Percentiles rank a stretch among this genome's conserved stretches.
Conservation (phyloP, 2,329 filamentous ascomycete species). For the Curvularia sp. region DNA sequence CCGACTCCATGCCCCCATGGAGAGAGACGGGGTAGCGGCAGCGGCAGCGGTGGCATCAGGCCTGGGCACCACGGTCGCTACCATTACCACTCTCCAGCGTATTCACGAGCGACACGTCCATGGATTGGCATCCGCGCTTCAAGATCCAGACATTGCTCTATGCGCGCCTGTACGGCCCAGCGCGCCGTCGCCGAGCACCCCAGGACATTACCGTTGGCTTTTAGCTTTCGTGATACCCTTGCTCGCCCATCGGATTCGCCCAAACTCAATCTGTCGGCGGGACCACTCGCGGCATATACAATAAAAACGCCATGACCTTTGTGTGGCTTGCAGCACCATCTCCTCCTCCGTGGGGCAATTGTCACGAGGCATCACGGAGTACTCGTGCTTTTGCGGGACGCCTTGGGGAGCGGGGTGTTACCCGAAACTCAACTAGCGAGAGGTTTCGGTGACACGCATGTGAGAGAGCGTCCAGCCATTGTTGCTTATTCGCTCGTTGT, state of each 20-base stretch:
- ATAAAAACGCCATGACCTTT: conserved; percentile 9
- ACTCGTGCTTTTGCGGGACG: conserved; percentile 21
- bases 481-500: conserved; percentile 30
- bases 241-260: not conserved
- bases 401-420: conserved; percentile 20
- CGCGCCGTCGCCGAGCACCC: conserved; percentile 14
- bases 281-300: conserved; percentile 14
- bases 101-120: not conserved
- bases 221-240: conserved; percentile 10
- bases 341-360: conserved; percentile 17
- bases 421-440: conserved; percentile 18
- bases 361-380: conserved; percentile 27
- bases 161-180: conserved; percentile 13
- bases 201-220: conserved; percentile 7
- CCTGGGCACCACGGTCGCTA: not conserved
- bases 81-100: not conserved
- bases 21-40: not conserved
- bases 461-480: conserved; percentile 25
- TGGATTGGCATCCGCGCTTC: conserved; percentile 4
- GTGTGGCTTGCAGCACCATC: conserved; percentile 25
- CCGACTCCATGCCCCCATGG: not conserved
- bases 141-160: not conserved
- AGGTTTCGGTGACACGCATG: conserved; percentile 31
- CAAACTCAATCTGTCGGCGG: conserved; percentile 3
- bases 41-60: not conserved